These are phyloP conservation scores for Zopfochytrium polystomum DNA, from an alignment of 371 early-diverging fungal species.

Conservation along the genomic window DNA sequence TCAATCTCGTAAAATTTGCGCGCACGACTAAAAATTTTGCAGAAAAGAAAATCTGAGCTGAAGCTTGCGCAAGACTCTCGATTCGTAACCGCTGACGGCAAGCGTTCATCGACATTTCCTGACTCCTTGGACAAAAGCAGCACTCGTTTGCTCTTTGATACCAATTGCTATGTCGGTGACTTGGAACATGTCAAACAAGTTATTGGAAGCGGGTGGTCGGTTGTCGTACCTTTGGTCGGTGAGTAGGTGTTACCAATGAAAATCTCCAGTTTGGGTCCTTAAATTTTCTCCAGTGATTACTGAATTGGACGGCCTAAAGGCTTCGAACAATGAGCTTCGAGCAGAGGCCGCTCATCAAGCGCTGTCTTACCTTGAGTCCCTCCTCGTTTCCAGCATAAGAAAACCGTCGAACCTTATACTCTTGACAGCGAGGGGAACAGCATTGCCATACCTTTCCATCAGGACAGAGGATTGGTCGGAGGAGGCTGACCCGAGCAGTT, in stretches of 20 bases:
- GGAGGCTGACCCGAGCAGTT: too few species aligned
- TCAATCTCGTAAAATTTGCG: too few species aligned
- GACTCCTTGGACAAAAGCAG: not conserved
- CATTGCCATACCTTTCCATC: conserved; percentile 27
- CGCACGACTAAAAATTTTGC: too few species aligned
- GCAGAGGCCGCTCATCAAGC: conserved; percentile 12
- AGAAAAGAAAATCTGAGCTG: too few species aligned
- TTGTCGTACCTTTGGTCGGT: conserved; percentile 35
- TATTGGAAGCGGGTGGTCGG: conserved; percentile 22
- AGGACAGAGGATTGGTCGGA: conserved; percentile 37
- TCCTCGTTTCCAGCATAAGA: conserved; percentile 9
- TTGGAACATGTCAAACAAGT: conserved; percentile 13
- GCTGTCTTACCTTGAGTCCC: conserved; percentile 21
- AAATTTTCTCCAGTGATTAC: too few species aligned
- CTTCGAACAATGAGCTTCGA: not conserved
- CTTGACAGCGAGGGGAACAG: conserved; percentile 29
- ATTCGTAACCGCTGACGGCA: not conserved
- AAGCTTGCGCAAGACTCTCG: too few species aligned
- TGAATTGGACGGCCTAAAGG: conserved; percentile 38
- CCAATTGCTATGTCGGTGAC: conserved; percentile 36
- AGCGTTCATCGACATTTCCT: not conserved
- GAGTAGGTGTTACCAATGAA: too few species aligned
- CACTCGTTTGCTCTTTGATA: conserved; percentile 36
- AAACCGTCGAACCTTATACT: conserved; percentile 15
- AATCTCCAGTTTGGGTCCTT: too few species aligned